Conservation (phyloP, 1,284 basidiomycete genomes). For the Neolentinus lepideus region DNA sequence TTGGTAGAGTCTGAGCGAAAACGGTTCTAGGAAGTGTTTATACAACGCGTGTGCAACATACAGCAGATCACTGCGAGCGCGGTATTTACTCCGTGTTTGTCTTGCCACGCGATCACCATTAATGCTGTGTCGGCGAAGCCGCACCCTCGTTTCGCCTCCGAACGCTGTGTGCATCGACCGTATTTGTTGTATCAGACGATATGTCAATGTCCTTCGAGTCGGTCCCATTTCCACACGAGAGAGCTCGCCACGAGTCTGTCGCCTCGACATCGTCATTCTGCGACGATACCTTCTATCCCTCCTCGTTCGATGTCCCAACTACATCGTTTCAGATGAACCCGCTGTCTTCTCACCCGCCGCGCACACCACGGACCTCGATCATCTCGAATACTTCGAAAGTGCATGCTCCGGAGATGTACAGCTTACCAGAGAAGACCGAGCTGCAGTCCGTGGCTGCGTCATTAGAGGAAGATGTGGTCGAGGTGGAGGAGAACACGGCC, state of each 20-base stretch:
- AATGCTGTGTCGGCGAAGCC: neutral
- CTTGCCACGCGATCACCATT: neutral
- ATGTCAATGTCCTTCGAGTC: conserved; percentile 27
- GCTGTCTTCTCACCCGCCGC: conserved; percentile 66
- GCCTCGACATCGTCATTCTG: conserved; percentile 26
- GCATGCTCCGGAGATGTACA: conserved; percentile 30
- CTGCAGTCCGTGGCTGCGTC: conserved; percentile 21
- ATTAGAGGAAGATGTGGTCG: conserved; percentile 35
- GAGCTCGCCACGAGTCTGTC: conserved; percentile 17
- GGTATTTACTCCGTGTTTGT: neutral
- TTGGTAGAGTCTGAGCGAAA: neutral
- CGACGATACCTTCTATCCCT: conserved; percentile 32
- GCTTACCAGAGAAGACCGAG: conserved; percentile 29
- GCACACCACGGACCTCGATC: conserved; percentile 58
- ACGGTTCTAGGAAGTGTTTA: neutral
- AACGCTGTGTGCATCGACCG: neutral
- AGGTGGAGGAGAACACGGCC: conserved; percentile 23
- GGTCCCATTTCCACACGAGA: conserved; percentile 29
- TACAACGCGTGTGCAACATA: neutral
- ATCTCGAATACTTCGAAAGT: conserved; percentile 19
- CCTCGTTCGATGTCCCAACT: conserved; percentile 31
- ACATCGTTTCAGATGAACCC: conserved; percentile 73
- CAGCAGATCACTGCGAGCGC: neutral
- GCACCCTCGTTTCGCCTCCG: neutral
- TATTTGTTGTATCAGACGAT: neutral